Conservation (phyloP, 495 filamentous ascomycete species). For the Aspergillus cavernicola region DNA sequence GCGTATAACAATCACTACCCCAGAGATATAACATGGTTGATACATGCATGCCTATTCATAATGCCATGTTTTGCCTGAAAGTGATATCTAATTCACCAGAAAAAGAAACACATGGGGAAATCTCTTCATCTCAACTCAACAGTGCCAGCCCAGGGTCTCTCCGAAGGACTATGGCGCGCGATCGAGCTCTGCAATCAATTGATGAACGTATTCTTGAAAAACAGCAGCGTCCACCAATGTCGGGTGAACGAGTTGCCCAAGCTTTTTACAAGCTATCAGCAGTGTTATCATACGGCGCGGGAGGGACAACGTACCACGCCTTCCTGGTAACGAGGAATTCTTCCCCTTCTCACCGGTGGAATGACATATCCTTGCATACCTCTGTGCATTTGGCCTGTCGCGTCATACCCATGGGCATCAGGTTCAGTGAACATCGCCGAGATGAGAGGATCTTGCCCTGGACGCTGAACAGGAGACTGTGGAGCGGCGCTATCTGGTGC, state of each 20-base stretch:
- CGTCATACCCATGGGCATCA: not conserved
- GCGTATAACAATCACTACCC: too few species aligned
- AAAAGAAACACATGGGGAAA: too few species aligned
- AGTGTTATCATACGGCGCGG: not conserved
- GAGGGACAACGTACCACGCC: conserved; percentile 1
- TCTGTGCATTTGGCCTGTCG: not conserved
- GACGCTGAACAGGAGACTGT: not conserved
- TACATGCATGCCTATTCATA: too few species aligned
- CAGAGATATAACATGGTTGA: too few species aligned
- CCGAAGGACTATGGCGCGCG: not conserved
- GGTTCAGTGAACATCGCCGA: conserved; percentile 2
- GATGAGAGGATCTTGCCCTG: not conserved
- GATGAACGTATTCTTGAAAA: conserved; percentile 3
- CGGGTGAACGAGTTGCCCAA: conserved; percentile 1
- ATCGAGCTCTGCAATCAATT: conserved; percentile 3
- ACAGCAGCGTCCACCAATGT: conserved; percentile 1
- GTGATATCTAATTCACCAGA: too few species aligned
- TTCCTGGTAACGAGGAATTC: not conserved
- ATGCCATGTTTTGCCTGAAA: too few species aligned
- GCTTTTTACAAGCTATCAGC: not conserved
- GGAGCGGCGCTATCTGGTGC: not conserved
- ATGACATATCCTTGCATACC: not conserved
- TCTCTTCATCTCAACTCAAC: too few species aligned
- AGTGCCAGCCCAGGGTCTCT: too few species aligned
- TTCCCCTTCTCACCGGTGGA: not conserved